Evolutionary conservation across 1,139 yeast species (phyloP).

Genomic region (Blastobotrys ciferrii): DNA sequence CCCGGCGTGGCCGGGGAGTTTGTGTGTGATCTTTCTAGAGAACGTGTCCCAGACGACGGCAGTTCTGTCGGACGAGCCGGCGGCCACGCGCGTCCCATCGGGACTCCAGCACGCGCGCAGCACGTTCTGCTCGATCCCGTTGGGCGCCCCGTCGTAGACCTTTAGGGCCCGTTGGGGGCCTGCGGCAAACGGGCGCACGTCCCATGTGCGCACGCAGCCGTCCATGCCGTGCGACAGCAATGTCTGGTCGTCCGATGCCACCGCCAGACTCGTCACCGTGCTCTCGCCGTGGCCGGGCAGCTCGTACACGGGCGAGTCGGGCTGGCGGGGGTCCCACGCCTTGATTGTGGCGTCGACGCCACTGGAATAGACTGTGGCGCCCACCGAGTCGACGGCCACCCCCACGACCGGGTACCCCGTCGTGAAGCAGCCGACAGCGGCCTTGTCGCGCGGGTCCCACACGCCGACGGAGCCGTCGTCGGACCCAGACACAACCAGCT

Average conservation of each 20-base stretch:
- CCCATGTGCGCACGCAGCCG: slow-evolving; percentile 56
- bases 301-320: slow-evolving; percentile 43
- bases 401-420: slow-evolving; percentile 60
- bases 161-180: slow-evolving; percentile 44
- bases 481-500: slow-evolving; percentile 51
- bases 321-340: slow-evolving; percentile 51
- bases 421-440: slow-evolving; percentile 39
- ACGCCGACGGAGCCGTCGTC: slow-evolving; percentile 59
- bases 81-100: slow-evolving; percentile 42
- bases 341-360: slow-evolving; percentile 67
- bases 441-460: slow-evolving; percentile 65
- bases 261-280: slow-evolving; percentile 52
- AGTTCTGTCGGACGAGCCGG: slow-evolving; percentile 64
- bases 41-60: slow-evolving; percentile 62
- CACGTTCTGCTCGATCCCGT: slow-evolving; percentile 53
- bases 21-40: slow-evolving; percentile 47
- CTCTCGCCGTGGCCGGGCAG: slow-evolving; percentile 45
- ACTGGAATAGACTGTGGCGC: slow-evolving; percentile 49
- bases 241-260: slow-evolving; percentile 49
- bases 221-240: slow-evolving; percentile 58
- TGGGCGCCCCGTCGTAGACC: slow-evolving; percentile 57
- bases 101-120: slow-evolving; percentile 49
- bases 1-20: slow-evolving; percentile 60
- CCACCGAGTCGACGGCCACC: slow-evolving; percentile 44
- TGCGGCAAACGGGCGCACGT: slow-evolving; percentile 47